Evolutionary conservation across 73 alveolate species (phyloP).

Genomic region (Urostyla sp.): DNA sequence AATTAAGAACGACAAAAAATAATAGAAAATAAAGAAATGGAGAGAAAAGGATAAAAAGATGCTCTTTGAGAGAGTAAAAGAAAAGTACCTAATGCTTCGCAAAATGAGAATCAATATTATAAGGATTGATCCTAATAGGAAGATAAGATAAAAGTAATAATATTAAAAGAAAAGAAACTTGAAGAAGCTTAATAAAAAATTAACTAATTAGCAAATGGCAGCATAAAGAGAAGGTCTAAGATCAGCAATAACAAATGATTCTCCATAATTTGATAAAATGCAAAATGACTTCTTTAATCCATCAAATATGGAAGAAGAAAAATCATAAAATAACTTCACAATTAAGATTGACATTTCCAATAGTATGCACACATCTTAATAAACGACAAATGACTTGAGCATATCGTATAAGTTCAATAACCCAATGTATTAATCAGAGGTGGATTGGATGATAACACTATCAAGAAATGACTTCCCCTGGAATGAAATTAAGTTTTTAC

Average conservation of each 20-base stretch:
- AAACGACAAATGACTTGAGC: constrained; percentile 37
- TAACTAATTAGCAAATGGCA: neutral
- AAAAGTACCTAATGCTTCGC: constrained; percentile 47
- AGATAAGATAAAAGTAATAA: neutral
- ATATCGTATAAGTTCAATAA: constrained; percentile 36
- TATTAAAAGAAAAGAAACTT: constrained; percentile 12
- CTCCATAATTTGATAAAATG: neutral
- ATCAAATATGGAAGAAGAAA: neutral
- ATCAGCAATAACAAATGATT: neutral
- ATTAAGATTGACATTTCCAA: no score
- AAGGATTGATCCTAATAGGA: constrained; percentile 38
- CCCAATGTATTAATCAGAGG: constrained; percentile 62
- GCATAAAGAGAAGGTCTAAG: constrained; percentile 30
- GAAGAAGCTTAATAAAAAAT: constrained; percentile 15
- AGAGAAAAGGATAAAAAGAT: constrained; percentile 68
- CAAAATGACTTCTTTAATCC: neutral
- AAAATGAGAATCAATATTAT: constrained; percentile 56
- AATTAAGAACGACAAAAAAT: neutral
- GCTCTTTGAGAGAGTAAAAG: constrained; percentile 65
- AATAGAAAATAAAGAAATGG: constrained; percentile 53
- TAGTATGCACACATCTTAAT: no score
- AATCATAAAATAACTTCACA: no score
- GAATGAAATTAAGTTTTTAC: constrained; percentile 53
- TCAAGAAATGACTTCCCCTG: constrained; percentile 76
- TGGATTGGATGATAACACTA: constrained; percentile 67